Evolutionary conservation across 208 protist species (phyloP).

Genomic region (Wallacemonas sp.): DNA sequence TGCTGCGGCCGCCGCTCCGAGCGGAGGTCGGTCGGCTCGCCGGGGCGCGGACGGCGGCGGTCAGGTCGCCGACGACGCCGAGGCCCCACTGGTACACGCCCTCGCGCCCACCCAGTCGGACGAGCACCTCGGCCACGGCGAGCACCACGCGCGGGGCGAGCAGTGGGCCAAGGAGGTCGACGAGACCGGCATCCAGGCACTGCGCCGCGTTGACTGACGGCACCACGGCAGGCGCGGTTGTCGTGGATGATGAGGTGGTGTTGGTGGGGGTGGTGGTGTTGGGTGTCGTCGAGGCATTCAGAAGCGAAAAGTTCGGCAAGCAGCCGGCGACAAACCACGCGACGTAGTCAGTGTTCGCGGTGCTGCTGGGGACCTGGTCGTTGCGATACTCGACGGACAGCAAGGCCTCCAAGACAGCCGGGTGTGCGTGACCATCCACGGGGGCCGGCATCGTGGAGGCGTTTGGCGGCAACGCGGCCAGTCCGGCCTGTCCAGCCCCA

Average conservation of each 20-base stretch:
- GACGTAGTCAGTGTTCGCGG: slow-evolving; percentile 40
- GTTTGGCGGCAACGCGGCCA: no score
- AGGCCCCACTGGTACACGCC: slow-evolving; percentile 48
- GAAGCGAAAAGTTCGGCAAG: slow-evolving; percentile 20
- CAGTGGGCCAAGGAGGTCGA: slow-evolving; percentile 42
- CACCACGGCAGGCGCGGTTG: neutral
- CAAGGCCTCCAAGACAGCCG: neutral
- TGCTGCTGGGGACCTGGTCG: slow-evolving; percentile 32
- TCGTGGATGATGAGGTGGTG: neutral
- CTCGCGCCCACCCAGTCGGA: slow-evolving; percentile 51
- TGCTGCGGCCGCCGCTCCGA: slow-evolving; percentile 18
- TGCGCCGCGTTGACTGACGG: slow-evolving; percentile 13
- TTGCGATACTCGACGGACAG: slow-evolving; percentile 38
- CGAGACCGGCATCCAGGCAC: slow-evolving; percentile 45
- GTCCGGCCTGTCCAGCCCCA: neutral
- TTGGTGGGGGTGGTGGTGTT: slow-evolving; percentile 1
- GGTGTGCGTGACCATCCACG: slow-evolving; percentile 9
- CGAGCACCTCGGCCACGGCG: slow-evolving; percentile 61
- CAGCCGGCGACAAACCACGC: slow-evolving; percentile 39
- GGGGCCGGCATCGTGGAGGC: slow-evolving; percentile 6
- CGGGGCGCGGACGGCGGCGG: slow-evolving; percentile 1
- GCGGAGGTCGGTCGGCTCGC: neutral
- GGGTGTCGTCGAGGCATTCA: neutral
- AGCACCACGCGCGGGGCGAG: slow-evolving; percentile 60
- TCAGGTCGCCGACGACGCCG: neutral